Conservation (phyloP, 306 rosid genomes). For the Rubus parviflorus region DNA sequence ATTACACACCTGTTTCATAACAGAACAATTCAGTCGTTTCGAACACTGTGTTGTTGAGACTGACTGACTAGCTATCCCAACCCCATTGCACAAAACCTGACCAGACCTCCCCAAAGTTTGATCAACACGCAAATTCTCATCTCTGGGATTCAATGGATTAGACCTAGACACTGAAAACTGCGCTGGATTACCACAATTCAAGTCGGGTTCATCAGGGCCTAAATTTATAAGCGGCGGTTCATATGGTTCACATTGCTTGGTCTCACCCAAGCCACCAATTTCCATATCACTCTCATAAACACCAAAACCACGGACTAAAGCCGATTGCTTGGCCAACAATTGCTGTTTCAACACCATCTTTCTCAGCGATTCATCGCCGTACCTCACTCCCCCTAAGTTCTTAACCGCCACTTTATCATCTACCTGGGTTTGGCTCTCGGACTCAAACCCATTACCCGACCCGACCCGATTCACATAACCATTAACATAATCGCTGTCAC, state of each 20-base stretch:
- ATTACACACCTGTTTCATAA: background rate
- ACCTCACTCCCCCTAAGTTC: background rate
- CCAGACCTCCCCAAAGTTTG: background rate
- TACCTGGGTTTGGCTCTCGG: background rate
- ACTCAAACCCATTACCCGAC: background rate
- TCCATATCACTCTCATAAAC: constrained; percentile 4
- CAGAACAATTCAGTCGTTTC: background rate
- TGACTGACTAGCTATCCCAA: background rate
- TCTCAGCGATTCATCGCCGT: constrained; percentile 16
- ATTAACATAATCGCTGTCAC: too few relatives aligned
- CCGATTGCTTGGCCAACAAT: constrained; percentile 24
- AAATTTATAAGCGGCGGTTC: constrained; percentile 1
- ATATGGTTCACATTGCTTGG: background rate
- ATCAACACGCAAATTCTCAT: constrained; percentile 22
- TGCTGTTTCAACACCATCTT: constrained; percentile 18
- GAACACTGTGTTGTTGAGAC: background rate
- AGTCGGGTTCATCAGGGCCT: background rate
- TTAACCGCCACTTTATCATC: background rate
- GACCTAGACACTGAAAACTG: constrained; percentile 5
- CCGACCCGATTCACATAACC: background rate
- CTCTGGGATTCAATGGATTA: constrained; percentile 23
- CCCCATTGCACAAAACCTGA: constrained; percentile 10
- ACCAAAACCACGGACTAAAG: background rate
- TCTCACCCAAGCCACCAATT: constrained; percentile 1
- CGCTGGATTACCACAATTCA: background rate